A percentile compares a stretch with the other conserved stretches of the same genome.
Evolutionary conservation across 192 early-diverging fungal species (phyloP).

Genomic region (Umbelopsis sp.): DNA sequence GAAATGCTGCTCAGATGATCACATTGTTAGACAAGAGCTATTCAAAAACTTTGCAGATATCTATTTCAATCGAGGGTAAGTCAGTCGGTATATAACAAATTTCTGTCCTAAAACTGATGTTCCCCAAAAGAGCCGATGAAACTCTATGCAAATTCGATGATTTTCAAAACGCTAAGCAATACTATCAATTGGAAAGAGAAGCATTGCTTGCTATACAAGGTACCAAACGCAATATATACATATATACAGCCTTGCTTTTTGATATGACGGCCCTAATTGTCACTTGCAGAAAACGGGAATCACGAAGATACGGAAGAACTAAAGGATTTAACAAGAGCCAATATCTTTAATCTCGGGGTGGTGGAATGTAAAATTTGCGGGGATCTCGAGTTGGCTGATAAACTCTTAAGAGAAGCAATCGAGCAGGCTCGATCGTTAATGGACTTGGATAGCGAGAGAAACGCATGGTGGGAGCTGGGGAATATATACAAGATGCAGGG

Average conservation of each 20-base stretch:
- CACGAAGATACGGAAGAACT: neutral
- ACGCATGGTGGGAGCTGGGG: conserved; percentile 27
- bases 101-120: neutral
- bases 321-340: conserved; percentile 10
- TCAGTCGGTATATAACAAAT: neutral
- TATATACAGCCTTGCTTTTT: neutral
- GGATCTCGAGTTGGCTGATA: neutral
- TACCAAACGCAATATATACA: neutral
- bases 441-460: conserved; percentile 13
- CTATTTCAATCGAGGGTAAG: conserved; percentile 25
- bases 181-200: conserved; percentile 25
- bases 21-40: conserved; percentile 7
- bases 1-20: neutral
- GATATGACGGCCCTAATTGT: neutral
- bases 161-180: conserved; percentile 22
- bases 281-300: neutral
- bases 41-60: conserved; percentile 25
- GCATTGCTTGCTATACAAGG: conserved; percentile 10
- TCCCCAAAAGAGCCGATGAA: neutral
- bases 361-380: conserved; percentile 7
- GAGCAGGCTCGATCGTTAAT: neutral
- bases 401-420: neutral
- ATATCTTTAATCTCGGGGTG: conserved; percentile 23
- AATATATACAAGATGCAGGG: neutral
- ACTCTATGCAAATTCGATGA: conserved; percentile 15